These are phyloP conservation scores for Aureobasidium sp. DNA, from an alignment of 2,329 filamentous ascomycete genomes.

Conservation along the genomic window DNA sequence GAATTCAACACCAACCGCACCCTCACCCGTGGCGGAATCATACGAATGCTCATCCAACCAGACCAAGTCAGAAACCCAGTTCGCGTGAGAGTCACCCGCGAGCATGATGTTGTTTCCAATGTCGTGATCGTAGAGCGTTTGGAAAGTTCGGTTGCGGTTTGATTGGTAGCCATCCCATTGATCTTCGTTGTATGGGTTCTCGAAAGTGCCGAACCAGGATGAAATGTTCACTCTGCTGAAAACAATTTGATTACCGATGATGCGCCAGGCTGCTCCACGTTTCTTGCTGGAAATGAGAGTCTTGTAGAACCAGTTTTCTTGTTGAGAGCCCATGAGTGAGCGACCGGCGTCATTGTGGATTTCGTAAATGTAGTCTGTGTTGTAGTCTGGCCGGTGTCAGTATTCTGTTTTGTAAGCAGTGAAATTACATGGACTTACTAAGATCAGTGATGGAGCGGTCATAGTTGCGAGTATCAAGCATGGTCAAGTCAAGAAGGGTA, in stretches of 20 bases:
- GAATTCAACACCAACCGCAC: conserved; percentile 41
- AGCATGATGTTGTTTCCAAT: conserved; percentile 67
- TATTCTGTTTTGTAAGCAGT: background rate
- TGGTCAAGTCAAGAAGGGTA: conserved; percentile 55
- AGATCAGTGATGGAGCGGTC: conserved; percentile 55
- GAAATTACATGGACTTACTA: conserved; percentile 17
- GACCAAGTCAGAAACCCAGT: conserved; percentile 44
- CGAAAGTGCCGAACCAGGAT: conserved; percentile 33
- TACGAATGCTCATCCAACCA: conserved; percentile 30
- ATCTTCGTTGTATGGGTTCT: conserved; percentile 44
- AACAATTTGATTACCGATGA: conserved; percentile 63
- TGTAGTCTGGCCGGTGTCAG: conserved; percentile 34
- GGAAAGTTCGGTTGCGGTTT: conserved; percentile 62
- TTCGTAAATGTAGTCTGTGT: conserved; percentile 48
- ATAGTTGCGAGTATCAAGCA: conserved; percentile 62
- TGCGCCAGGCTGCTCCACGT: conserved; percentile 58
- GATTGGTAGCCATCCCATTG: conserved; percentile 58
- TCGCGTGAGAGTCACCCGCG: conserved; percentile 59
- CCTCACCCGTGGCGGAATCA: conserved; percentile 30
- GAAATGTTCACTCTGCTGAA: conserved; percentile 51
- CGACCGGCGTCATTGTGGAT: conserved; percentile 60
- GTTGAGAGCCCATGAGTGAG: conserved; percentile 60
- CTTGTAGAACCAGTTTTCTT: conserved; percentile 68
- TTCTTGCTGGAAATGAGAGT: conserved; percentile 35
- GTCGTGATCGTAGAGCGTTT: conserved; percentile 57